Base-by-base conservation (phyloP, 352 stramenopile species). In the Hyaloperonospora brassicae region DNA sequence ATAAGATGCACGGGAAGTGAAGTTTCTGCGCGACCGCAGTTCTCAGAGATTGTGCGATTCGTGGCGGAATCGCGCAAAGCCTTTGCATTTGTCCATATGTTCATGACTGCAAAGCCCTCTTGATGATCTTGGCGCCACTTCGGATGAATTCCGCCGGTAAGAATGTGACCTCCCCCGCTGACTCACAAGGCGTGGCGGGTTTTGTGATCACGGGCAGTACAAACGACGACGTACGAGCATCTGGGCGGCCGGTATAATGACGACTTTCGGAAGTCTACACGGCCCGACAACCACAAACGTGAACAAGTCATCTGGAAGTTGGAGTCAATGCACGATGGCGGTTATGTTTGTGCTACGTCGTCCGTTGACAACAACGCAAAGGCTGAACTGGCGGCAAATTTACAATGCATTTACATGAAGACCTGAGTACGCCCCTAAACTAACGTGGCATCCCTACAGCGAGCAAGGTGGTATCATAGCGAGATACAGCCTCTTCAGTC, bases 391-490 rank as follows among this genome's bases (percentile, higher is more conserved):
- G 3, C 27, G 27, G 27, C 7, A 31, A 7, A 31, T 8, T 7
- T 31, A 31, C 27, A 3, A 31, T 31, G 27, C 27, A 7, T 8
- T 23, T 70, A 68, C 42, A 65, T 60, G 62, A 57, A 42, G 56
- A 44, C 10, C 9, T 42, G 13, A 39, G 56, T n/a, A n/a, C n/a
- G n/a, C 56, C 38, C 34, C 51, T 60, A 60, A 50, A 21, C 24
- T 58, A 51, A 45, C 24, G 48, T 55, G 42, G 5, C 40, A 30
- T 57, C 48, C 51, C 62, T 62, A 62, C 56, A 61, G 55, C 35
- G 61, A 65, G 46, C 56, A 21, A 50, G 30, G 25, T 42, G 22
- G 17, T 50, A 24, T 38, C 43, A 49, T 49, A 49, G 25, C 38
- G n/a, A 23, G 21, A 39, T 31, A 27, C 1, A 23, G 36, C n/a